Evolutionary conservation across 108 stramenopile species (phyloP).

Genomic region (Nitzschia putrida): DNA sequence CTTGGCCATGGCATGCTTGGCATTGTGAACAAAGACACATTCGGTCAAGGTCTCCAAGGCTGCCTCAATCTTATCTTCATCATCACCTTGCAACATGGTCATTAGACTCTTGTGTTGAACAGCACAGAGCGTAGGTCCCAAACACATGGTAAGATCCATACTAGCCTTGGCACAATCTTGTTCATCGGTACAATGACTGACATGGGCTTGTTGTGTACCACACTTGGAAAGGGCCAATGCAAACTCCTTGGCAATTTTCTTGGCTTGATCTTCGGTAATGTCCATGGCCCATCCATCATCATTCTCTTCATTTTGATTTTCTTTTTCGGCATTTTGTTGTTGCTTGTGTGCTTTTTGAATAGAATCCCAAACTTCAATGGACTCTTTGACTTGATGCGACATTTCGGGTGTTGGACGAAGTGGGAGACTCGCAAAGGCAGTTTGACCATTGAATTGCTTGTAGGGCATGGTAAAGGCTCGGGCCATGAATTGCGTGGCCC

Average conservation of each 20-base stretch:
- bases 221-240: constrained; percentile 57
- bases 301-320: not conserved
- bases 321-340: constrained; percentile 17
- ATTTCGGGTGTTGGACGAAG: constrained; percentile 57
- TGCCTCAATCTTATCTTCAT: constrained; percentile 60
- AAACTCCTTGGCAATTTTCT: constrained; percentile 59
- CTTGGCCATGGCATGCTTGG: constrained; percentile 52
- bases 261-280: constrained; percentile 56
- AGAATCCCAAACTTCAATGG: constrained; percentile 70
- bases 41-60: constrained; percentile 67
- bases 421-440: constrained; percentile 64
- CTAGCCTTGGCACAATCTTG: constrained; percentile 73
- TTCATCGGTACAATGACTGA: constrained; percentile 64
- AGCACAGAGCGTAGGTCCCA: constrained; percentile 80
- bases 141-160: constrained; percentile 86
- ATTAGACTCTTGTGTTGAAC: constrained; percentile 69
- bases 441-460: constrained; percentile 44
- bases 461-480: constrained; percentile 84
- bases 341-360: constrained; percentile 66
- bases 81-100: constrained; percentile 44
- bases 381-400: constrained; percentile 72
- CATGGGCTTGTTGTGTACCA: constrained; percentile 37
- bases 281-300: constrained; percentile 3
- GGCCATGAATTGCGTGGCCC: constrained; percentile 55
- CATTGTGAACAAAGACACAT: constrained; percentile 64